A percentile compares a stretch with the other conserved stretches of the same genome.
Evolutionary conservation across 345 rosid genomes (phyloP).

Genomic region (Noccaea bulbosa): DNA sequence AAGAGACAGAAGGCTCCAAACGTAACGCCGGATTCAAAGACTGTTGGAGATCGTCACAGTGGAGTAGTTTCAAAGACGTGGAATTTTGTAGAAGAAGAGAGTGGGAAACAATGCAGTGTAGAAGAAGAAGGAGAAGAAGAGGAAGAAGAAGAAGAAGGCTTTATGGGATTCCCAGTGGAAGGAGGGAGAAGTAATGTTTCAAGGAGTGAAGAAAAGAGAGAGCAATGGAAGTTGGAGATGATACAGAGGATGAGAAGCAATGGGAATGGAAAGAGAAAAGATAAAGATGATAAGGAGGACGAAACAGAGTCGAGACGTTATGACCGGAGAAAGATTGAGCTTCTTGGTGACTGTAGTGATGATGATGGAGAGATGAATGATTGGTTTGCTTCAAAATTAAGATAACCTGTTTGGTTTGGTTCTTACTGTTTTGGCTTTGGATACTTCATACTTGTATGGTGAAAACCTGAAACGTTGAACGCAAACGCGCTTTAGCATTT

Average conservation of each 20-base stretch:
- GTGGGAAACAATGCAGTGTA: constrained; percentile 22
- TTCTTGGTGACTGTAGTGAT: constrained; percentile 50
- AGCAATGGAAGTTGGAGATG: constrained; percentile 66
- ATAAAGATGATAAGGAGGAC: constrained; percentile 32
- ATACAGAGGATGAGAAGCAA: constrained; percentile 35
- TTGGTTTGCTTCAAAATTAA: constrained; percentile 56
- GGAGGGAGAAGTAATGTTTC: constrained; percentile 67
- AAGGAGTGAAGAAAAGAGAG: constrained; percentile 45
- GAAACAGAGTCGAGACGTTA: constrained; percentile 29
- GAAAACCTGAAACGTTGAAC: constrained; percentile 8
- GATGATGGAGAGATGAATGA: constrained; percentile 76
- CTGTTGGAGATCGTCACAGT: constrained; percentile 11
- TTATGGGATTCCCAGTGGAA: constrained; percentile 58
- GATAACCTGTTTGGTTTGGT: background rate
- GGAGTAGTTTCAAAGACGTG: constrained; percentile 45
- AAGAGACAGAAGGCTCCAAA: constrained; percentile 60
- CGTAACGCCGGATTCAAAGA: constrained; percentile 31
- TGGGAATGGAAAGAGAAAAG: constrained; percentile 28
- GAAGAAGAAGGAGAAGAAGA: constrained; percentile 15
- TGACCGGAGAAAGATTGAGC: constrained; percentile 42
- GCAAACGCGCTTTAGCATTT: background rate
- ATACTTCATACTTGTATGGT: constrained; percentile 13
- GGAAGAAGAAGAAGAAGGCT: constrained; percentile 40
- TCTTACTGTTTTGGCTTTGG: no score
- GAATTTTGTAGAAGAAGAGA: constrained; percentile 61